Evolutionary conservation across 2,329 filamentous ascomycete species (phyloP), one percentile per base, ranked within the genome.

Genomic region (Myriosclerotinia curreyana): DNA sequence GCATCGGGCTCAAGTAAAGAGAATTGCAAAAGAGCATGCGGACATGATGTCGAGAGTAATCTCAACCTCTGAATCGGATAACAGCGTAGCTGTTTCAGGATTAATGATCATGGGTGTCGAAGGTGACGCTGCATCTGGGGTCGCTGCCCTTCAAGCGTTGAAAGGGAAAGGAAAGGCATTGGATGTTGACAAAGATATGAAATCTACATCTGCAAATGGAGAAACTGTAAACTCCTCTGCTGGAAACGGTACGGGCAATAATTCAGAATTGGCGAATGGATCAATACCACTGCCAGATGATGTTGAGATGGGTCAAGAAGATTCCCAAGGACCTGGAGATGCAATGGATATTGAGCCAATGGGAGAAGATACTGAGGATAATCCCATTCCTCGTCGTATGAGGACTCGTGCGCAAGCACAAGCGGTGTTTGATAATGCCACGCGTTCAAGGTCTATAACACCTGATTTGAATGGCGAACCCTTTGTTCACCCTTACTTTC

Each of bases 401-500:
- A 82, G 81, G 15, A 84, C 82, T 4, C 78, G 82, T 60, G 79
- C 80, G 25, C 78, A 81, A 69, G 81, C 81, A 46, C 65, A 82
- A 67, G 79, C 78, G 52, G 74, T 75, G 42, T 76, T 74, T 31
- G 74, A 74, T 67, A 69, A 76, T 70, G 64, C 74, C 58, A 67
- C 71, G 68, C 75, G 65, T 72, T 72, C 60, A 68, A 75, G 66
- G 59, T 75, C 74, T n/a, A 63, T 66, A 34, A 73, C 78, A 34
- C 81, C 81, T 20, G 79, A 81, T 49, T 76, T 77, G 6, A 74
- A 75, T 25, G 78, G 80, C 17, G 78, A 82, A 5, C 78, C 80
- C n/a, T 83, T 82, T 36, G 83, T 94, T 65, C 89, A 94, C 73
- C 89, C 90, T 3, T 84, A 92, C 71, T 96, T 92, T 76, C 76